Conservation (phyloP, 1,139 yeast species). For the Geotrichum aggregatum region DNA sequence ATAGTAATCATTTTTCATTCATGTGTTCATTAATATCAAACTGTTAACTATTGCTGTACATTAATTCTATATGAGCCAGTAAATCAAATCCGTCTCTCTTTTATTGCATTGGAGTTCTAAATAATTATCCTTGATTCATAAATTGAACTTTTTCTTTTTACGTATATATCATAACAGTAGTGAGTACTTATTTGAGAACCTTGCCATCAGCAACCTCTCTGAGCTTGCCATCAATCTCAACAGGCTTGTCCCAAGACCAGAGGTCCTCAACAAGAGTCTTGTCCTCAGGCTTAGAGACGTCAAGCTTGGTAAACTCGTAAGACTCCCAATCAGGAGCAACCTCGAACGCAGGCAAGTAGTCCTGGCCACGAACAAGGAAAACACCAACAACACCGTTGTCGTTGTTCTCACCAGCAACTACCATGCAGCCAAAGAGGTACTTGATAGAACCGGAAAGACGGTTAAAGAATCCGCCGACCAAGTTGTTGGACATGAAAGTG, state of each 20-base stretch:
- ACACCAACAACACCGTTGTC: constrained; percentile 96
- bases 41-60: too few species aligned
- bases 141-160: neutral
- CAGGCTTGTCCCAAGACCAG: constrained; percentile 86
- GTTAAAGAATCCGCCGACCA: constrained; percentile 97
- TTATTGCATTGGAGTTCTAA: too few species aligned
- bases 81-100: too few species aligned
- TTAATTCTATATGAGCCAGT: too few species aligned
- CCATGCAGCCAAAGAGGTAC: constrained; percentile 89
- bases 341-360: constrained; percentile 81
- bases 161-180: neutral
- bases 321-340: constrained; percentile 99
- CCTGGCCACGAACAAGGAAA: constrained; percentile 94
- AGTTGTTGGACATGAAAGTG: constrained; percentile 97
- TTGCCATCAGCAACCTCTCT: constrained; percentile 77
- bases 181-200: constrained; percentile 61
- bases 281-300: constrained; percentile 62
- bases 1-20: too few species aligned
- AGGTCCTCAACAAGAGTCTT: constrained; percentile 65
- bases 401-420: constrained; percentile 98
- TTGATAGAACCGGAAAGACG: constrained; percentile 89
- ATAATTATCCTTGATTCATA: neutral
- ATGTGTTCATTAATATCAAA: too few species aligned
- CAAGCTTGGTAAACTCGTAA: constrained; percentile 63
- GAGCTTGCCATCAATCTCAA: constrained; percentile 58